phyloP scores from a whole-genome alignment of 345 rosid species.

The Eucalyptus cloeziana region DNA sequence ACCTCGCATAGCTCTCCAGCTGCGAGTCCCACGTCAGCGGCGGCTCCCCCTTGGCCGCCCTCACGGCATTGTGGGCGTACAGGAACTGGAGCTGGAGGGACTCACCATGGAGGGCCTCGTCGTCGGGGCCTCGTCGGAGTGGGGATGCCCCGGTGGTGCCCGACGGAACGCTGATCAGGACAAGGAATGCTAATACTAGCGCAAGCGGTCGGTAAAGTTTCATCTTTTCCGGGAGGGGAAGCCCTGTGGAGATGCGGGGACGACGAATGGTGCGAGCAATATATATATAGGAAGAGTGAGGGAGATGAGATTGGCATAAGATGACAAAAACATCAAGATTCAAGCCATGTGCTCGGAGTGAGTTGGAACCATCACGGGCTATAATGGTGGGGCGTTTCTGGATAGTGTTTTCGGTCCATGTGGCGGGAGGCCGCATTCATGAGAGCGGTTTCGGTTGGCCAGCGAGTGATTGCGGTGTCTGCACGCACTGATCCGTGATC shows the following conservation, averaged over 20 bases:
- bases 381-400: not conserved
- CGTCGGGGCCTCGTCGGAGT: not conserved
- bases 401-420: not conserved
- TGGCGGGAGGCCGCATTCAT: not conserved
- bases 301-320: not conserved
- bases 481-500: not conserved
- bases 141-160: not conserved
- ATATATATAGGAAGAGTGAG: not conserved
- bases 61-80: conserved; percentile 54
- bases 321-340: not conserved
- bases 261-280: not conserved
- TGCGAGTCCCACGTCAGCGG: conserved; percentile 58
- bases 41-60: conserved; percentile 55
- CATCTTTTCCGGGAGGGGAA: not conserved
- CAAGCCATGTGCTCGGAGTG: not conserved
- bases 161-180: not conserved
- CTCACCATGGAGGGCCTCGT: conserved; percentile 38
- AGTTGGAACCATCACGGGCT: not conserved
- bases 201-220: not conserved
- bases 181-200: not conserved
- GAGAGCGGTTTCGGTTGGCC: not conserved
- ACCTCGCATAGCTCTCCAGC: conserved; percentile 57
- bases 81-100: conserved; percentile 56
- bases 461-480: not conserved
- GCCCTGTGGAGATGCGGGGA: not conserved